phyloP scores from a whole-genome alignment of 1,284 basidiomycete genomes.

The Cryptococcus sp. region DNA sequence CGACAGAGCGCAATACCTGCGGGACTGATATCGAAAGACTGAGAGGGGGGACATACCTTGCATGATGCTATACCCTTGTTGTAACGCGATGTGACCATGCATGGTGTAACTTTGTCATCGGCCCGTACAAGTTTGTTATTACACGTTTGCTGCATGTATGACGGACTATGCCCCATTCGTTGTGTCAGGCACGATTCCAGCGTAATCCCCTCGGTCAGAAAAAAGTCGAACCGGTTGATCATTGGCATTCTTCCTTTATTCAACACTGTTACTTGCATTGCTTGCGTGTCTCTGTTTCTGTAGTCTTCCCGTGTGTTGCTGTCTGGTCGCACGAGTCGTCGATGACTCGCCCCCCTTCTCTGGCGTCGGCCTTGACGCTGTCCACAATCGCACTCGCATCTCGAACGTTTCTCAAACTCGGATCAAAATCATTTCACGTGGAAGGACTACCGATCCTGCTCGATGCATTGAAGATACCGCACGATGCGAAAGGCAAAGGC shows the following conservation, averaged over 20 bases:
- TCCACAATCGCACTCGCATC: slow-evolving; percentile 64
- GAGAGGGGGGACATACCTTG: slow-evolving; percentile 6
- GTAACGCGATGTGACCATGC: not conserved
- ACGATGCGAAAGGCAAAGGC: slow-evolving; percentile 21
- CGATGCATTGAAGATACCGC: slow-evolving; percentile 62
- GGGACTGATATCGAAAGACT: slow-evolving; percentile 28
- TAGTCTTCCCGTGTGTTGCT: not conserved
- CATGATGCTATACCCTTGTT: slow-evolving; percentile 5
- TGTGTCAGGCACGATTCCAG: too few relatives aligned
- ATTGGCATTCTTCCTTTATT: too few relatives aligned
- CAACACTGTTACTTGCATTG: too few relatives aligned
- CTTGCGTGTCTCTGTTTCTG: not conserved
- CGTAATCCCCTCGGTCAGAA: not conserved
- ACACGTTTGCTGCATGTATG: too few relatives aligned
- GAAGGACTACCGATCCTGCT: slow-evolving; percentile 67
- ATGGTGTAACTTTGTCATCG: too few relatives aligned
- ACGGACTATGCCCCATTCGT: too few relatives aligned
- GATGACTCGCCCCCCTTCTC: slow-evolving; percentile 17
- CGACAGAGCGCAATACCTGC: slow-evolving; percentile 47
- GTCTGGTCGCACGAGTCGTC: not conserved
- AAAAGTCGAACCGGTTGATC: slow-evolving; percentile 2
- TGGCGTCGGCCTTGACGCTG: slow-evolving; percentile 42
- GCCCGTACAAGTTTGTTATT: too few relatives aligned
- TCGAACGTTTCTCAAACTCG: slow-evolving; percentile 71
- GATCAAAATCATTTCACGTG: slow-evolving; percentile 65